Evolutionary conservation across 1,284 basidiomycete genomes (phyloP).

Genomic region (Cystobasidium sp.): DNA sequence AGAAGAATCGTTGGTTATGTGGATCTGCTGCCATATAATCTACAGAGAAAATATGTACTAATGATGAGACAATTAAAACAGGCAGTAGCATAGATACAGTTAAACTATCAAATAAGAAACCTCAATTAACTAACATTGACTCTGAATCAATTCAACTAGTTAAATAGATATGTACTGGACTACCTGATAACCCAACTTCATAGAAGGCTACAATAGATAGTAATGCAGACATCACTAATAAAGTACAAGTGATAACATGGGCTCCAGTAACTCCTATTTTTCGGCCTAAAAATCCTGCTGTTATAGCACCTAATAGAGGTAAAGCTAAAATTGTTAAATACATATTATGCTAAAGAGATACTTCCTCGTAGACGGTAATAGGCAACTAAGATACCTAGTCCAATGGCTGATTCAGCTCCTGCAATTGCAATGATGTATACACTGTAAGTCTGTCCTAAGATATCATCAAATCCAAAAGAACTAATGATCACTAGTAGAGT

Average conservation of each 20-base stretch:
- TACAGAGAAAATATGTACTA: conserved; percentile 57
- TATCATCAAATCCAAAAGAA: conserved; percentile 57
- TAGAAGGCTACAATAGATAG: conserved; percentile 57
- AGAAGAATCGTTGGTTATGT: conserved; percentile 58
- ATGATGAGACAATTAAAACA: conserved; percentile 56
- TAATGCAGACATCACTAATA: conserved; percentile 53
- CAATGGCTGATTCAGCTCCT: conserved; percentile 58
- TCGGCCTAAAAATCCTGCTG: conserved; percentile 56
- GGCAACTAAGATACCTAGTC: conserved; percentile 57
- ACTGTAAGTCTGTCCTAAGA: conserved; percentile 57
- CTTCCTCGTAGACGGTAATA: conserved; percentile 55
- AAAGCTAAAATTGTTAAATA: conserved; percentile 56
- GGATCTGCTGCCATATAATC: conserved; percentile 57
- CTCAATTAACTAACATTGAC: conserved; percentile 55
- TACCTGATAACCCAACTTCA: conserved; percentile 56
- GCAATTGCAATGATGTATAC: conserved; percentile 58
- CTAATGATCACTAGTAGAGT: conserved; percentile 56
- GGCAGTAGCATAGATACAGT: conserved; percentile 56
- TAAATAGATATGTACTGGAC: conserved; percentile 56
- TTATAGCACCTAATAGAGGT: conserved; percentile 55
- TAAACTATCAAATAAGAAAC: conserved; percentile 56
- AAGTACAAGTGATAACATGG: conserved; percentile 55
- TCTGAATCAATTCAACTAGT: conserved; percentile 56
- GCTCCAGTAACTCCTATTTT: conserved; percentile 57
- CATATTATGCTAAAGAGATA: conserved; percentile 55